A percentile compares a stretch with the other conserved stretches of the same genome.
These are phyloP conservation scores for Nakataea oryzae DNA, from an alignment of 2,329 filamentous ascomycete species.

Conservation along the genomic window DNA sequence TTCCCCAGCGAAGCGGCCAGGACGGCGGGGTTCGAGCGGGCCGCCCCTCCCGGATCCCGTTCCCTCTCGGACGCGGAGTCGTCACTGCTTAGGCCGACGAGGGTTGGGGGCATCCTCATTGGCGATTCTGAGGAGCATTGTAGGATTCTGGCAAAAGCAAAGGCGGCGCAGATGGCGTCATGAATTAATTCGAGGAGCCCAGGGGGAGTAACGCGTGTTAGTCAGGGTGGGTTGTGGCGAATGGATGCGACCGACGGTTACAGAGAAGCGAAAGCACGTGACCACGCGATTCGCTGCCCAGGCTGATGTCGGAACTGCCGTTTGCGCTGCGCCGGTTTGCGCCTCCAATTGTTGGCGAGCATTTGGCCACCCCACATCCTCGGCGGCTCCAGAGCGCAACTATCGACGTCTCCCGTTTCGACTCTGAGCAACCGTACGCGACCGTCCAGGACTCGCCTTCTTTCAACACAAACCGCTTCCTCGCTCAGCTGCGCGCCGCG, in stretches of 20 bases:
- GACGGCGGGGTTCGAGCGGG: not conserved
- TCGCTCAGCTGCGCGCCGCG: not conserved
- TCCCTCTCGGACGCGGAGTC: not conserved
- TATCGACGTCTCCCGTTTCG: not conserved
- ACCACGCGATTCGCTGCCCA: not conserved
- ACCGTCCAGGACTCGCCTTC: no score
- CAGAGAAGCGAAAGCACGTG: constrained; percentile 2
- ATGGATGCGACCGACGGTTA: no score
- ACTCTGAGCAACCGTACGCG: no score
- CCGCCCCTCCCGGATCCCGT: no score
- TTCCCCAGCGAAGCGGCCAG: constrained; percentile 13
- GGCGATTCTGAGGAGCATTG: not conserved
- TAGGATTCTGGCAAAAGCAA: not conserved
- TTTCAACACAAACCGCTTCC: not conserved
- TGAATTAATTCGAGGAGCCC: no score
- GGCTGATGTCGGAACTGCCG: not conserved
- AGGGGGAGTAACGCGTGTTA: not conserved
- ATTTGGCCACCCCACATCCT: not conserved
- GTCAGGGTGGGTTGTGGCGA: not conserved
- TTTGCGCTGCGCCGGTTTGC: not conserved
- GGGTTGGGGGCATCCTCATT: not conserved
- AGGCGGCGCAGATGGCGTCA: not conserved
- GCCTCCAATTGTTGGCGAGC: not conserved
- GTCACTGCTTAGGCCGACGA: not conserved
- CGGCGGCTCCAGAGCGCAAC: not conserved